Percentiles rank a stretch among this genome's conserved stretches.
phyloP scores from a whole-genome alignment of 805 yeast species.

The Candida lessepsii region DNA sequence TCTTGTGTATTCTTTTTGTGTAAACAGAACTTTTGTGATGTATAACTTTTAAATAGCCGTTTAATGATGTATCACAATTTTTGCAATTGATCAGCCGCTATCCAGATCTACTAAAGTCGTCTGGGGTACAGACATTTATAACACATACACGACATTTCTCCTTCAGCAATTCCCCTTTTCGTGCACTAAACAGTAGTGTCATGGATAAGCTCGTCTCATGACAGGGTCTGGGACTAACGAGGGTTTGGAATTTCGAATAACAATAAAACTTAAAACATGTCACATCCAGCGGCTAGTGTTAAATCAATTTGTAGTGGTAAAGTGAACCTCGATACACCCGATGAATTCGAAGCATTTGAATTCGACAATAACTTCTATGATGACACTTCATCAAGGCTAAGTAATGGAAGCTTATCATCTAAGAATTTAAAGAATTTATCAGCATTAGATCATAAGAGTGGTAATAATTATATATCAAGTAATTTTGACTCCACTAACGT shows the following conservation, averaged over 20 bases:
- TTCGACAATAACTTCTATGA: constrained; percentile 8
- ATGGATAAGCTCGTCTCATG: background rate
- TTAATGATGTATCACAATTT: background rate
- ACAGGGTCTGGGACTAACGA: too few species aligned
- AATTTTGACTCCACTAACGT: constrained; percentile 7
- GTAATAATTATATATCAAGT: background rate
- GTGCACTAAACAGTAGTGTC: too few species aligned
- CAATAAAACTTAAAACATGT: constrained; percentile 25
- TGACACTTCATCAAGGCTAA: constrained; percentile 11
- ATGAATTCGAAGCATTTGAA: constrained; percentile 21
- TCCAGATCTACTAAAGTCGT: background rate
- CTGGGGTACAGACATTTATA: too few species aligned
- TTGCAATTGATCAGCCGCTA: background rate
- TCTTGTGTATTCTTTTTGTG: too few species aligned
- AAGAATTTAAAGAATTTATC: constrained; percentile 18
- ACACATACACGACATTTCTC: too few species aligned
- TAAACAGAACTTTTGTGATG: background rate
- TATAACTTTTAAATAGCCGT: too few species aligned
- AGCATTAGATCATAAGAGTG: background rate
- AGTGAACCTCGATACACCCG: constrained; percentile 26
- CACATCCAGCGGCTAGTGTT: constrained; percentile 44
- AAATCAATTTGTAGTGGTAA: constrained; percentile 39
- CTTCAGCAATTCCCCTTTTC: too few species aligned
- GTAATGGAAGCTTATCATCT: constrained; percentile 18
- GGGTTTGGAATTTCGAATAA: too few species aligned